phyloP scores from a whole-genome alignment of 768 basidiomycete genomes.

The Tricholoma hemisulphureum region DNA sequence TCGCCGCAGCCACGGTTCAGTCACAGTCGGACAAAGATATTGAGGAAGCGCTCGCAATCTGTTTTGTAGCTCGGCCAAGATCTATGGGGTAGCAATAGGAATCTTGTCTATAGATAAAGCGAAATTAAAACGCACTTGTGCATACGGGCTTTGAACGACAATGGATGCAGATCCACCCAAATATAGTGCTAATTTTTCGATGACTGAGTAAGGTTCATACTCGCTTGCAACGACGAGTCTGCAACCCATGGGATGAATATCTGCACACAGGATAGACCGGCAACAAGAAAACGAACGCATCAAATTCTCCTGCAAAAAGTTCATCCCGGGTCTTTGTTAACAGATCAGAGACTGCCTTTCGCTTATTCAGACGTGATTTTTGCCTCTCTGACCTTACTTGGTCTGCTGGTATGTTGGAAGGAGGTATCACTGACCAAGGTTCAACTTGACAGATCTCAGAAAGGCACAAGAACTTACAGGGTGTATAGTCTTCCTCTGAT shows the following conservation, averaged over 20 bases:
- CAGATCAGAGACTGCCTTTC: slow-evolving; percentile 65
- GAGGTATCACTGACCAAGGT: slow-evolving; percentile 48
- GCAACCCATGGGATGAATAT: background rate
- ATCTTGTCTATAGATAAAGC: background rate
- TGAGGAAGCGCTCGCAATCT: slow-evolving; percentile 63
- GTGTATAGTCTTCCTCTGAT: slow-evolving; percentile 71
- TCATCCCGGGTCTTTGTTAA: slow-evolving; percentile 71
- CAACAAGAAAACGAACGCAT: slow-evolving; percentile 54
- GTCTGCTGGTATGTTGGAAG: slow-evolving; percentile 55
- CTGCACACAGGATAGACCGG: background rate
- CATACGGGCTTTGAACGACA: slow-evolving; percentile 81
- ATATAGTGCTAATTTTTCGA: slow-evolving; percentile 72
- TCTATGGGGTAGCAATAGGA: slow-evolving; percentile 35
- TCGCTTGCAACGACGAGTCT: slow-evolving; percentile 81
- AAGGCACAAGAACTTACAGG: slow-evolving; percentile 44
- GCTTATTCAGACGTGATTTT: slow-evolving; percentile 68
- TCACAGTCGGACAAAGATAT: slow-evolving; percentile 76
- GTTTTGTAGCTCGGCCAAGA: slow-evolving; percentile 74
- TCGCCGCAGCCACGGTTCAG: slow-evolving; percentile 82
- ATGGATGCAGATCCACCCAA: slow-evolving; percentile 84
- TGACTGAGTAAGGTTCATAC: slow-evolving; percentile 81
- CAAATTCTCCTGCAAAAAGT: slow-evolving; percentile 84
- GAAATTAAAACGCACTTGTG: slow-evolving; percentile 46
- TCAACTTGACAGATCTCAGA: background rate
- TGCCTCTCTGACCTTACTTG: slow-evolving; percentile 72